Evolutionary conservation across 768 basidiomycete genomes (phyloP).

Genomic region (Rhodotorula paludigena): DNA sequence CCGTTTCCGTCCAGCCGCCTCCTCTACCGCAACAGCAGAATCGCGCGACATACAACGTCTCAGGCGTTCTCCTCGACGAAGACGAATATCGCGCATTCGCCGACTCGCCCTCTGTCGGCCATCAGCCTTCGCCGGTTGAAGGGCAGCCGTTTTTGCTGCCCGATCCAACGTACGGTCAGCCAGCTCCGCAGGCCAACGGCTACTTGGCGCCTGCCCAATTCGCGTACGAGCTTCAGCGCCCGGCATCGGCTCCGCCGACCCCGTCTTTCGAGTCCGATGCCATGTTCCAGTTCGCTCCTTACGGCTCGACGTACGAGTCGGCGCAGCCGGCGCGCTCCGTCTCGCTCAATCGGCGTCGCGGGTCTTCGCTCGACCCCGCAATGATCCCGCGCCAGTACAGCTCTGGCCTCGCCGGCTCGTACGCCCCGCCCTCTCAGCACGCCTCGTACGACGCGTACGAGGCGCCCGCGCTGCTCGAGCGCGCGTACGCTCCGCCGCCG

Average conservation of each 20-base stretch:
- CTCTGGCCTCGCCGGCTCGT: not conserved
- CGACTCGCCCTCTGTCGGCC: not conserved
- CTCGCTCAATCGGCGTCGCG: constrained; percentile 4
- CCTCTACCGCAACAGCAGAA: not conserved
- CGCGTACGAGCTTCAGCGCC: not conserved
- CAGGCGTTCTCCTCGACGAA: constrained; percentile 23
- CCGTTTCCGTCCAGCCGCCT: not conserved
- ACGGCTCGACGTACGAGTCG: not conserved
- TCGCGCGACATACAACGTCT: constrained; percentile 13
- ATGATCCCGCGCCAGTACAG: not conserved
- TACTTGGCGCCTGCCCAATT: not conserved
- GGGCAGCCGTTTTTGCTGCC: not conserved
- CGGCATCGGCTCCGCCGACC: constrained; percentile 6
- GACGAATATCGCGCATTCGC: constrained; percentile 11
- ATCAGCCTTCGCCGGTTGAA: too few relatives aligned
- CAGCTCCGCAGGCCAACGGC: not conserved
- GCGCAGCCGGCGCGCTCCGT: not conserved
- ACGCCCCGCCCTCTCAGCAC: not conserved
- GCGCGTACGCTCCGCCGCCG: not conserved
- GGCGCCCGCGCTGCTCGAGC: not conserved
- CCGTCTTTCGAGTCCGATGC: not conserved
- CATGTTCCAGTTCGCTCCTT: not conserved
- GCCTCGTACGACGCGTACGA: too few relatives aligned
- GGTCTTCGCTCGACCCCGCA: constrained; percentile 5
- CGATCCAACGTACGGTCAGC: not conserved